Base-by-base conservation (phyloP, 495 filamentous ascomycete genomes). In the Hypoxylon fuscum region DNA sequence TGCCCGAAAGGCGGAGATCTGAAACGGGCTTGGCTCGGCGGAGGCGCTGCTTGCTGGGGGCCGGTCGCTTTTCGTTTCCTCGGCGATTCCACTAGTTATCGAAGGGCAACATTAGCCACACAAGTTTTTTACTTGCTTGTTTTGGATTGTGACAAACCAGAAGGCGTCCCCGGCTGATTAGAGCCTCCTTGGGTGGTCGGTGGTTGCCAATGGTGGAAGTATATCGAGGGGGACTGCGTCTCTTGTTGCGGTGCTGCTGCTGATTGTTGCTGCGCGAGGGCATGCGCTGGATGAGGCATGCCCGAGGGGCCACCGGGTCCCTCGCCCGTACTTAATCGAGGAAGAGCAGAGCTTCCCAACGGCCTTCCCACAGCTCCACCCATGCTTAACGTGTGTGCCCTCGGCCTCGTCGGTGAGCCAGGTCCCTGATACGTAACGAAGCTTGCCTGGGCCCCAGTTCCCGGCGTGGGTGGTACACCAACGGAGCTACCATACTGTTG, bases 151-250 rank as follows among this genome's bases (percentile, higher is more conserved):
- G 82, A 81, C 83, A 83, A 86, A 87, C 85, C 85, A 81, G 84
- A 86, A 62, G 85, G 85, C 64, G 85, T 85, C 71, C 82, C 79
- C 64, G 85, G 81, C 72, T 87, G 86, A 68, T 86, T 83, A 50
- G 79, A 75, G 62, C 80, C 81, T 62, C 78, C 72, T 72, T 87
- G 85, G 5, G 83, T 81, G 11, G 77, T 79, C 21, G 92, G 93
- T 4, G 93, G 93, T 50, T 91, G 87, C 91, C 91, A 96, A 68
- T 96, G 91, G 69, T 96, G 93, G 59, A 96, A 96, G 69, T 91
- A 96, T 45, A 96, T 88, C 11, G 87, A 86, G 5, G 90, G 87
- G 6, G 85, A 82, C 34, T 84, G 76, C 47, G 87, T 81, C 54
- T 87, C 81, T 53, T 83, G 81, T 46, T 83, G 79, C n/a, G 76